phyloP scores from a whole-genome alignment of 129 eudicot species.

The Calendula officinalis region DNA sequence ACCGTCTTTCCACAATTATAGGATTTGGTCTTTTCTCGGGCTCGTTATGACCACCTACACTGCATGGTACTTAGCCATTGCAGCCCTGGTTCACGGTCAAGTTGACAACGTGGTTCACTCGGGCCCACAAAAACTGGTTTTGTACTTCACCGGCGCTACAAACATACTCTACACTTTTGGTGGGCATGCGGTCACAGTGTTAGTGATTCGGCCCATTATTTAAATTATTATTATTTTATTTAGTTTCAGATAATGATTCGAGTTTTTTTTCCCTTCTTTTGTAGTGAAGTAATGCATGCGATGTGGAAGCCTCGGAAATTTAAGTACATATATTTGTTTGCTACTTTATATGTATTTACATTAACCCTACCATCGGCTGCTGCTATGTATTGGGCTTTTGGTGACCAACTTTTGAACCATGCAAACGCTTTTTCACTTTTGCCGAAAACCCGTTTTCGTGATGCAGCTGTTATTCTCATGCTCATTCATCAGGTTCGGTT shows the following conservation, averaged over 20 bases:
- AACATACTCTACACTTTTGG: conserved; percentile 11
- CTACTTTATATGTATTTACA: conserved; percentile 68
- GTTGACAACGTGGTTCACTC: background rate
- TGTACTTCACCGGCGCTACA: conserved; percentile 8
- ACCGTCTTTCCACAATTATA: conserved; percentile 50
- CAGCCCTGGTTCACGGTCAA: conserved; percentile 51
- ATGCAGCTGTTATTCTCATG: conserved; percentile 70
- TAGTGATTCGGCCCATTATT: background rate
- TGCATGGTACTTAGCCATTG: conserved; percentile 66
- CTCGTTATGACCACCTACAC: conserved; percentile 63
- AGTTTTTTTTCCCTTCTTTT: background rate
- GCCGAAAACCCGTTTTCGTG: conserved; percentile 49
- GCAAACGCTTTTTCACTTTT: conserved; percentile 70
- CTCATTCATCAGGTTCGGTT: conserved; percentile 63
- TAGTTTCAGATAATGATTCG: conserved; percentile 2
- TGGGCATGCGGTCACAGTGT: conserved; percentile 11
- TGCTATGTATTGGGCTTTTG: conserved; percentile 75
- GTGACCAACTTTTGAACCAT: conserved; percentile 64
- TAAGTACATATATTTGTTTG: conserved; percentile 62
- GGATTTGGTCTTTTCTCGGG: conserved; percentile 51
- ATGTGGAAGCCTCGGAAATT: conserved; percentile 42
- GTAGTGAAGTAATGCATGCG: conserved; percentile 55
- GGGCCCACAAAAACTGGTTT: background rate
- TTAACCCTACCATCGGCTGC: conserved; percentile 67
- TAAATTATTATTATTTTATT: background rate